These are phyloP conservation scores for Beauveria australis DNA, from an alignment of 2,329 filamentous ascomycete genomes.

Conservation along the genomic window DNA sequence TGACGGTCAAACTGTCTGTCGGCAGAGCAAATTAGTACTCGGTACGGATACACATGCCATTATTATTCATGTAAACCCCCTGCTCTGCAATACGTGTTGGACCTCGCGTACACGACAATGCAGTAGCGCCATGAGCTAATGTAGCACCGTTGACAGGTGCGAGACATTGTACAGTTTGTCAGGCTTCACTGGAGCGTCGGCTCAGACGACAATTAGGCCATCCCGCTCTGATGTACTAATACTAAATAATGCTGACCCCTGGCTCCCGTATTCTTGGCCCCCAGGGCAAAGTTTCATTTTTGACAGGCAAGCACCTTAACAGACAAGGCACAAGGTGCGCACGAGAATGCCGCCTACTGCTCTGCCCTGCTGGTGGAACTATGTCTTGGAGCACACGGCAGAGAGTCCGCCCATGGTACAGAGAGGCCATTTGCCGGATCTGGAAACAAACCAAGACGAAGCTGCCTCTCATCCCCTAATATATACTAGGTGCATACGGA, in stretches of 20 bases:
- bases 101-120: neutral
- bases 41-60: neutral
- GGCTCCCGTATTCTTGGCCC: neutral
- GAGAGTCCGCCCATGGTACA: neutral
- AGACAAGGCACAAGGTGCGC: neutral
- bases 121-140: conserved; percentile 8
- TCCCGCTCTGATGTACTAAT: neutral
- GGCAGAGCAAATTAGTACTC: no score
- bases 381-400: neutral
- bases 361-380: neutral
- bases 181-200: neutral
- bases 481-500: no score
- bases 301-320: neutral
- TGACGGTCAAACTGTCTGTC: neutral
- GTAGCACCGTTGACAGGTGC: conserved; percentile 8
- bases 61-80: neutral
- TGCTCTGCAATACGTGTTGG: neutral
- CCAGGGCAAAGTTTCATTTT: neutral
- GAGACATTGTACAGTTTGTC: neutral
- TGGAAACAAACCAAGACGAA: neutral
- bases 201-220: neutral
- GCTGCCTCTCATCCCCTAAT: no score
- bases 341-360: neutral
- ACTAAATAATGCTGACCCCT: neutral
- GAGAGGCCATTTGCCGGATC: neutral